Percentiles rank a stretch among this genome's conserved stretches.
Evolutionary conservation across 2,329 filamentous ascomycete genomes (phyloP).

Genomic region (Lecanosticta acicola): DNA sequence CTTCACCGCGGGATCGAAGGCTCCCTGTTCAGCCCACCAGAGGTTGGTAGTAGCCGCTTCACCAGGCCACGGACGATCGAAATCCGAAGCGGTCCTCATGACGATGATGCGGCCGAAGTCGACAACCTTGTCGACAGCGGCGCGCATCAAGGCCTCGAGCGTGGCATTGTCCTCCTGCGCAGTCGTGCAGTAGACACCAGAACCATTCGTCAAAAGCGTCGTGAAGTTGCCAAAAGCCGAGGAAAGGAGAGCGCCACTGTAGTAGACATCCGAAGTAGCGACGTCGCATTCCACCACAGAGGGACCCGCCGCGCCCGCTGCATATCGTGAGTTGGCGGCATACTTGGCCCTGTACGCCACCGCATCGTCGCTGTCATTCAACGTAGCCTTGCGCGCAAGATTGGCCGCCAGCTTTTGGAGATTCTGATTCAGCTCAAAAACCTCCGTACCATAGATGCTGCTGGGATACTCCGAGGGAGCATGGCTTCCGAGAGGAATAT

Average conservation of each 20-base stretch:
- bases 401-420: conserved; percentile 33
- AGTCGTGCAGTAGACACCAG: conserved; percentile 62
- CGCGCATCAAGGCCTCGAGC: conserved; percentile 59
- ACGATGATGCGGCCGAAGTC: conserved; percentile 64
- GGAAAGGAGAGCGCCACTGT: conserved; percentile 55
- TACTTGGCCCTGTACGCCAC: conserved; percentile 37
- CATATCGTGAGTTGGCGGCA: conserved; percentile 31
- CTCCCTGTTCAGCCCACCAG: conserved; percentile 55
- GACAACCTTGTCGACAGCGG: conserved; percentile 51
- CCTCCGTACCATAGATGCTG: conserved; percentile 39
- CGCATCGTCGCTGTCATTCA: conserved; percentile 36
- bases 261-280: conserved; percentile 69
- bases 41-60: conserved; percentile 55
- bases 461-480: conserved; percentile 43
- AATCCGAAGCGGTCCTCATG: conserved; percentile 64
- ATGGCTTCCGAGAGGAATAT: conserved; percentile 58
- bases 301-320: conserved; percentile 44
- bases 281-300: conserved; percentile 60
- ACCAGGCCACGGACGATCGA: conserved; percentile 61
- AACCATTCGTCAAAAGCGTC: conserved; percentile 60
- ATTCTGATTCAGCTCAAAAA: conserved; percentile 38
- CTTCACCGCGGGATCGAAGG: conserved; percentile 56
- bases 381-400: conserved; percentile 32
- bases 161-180: conserved; percentile 69
- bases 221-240: conserved; percentile 63